Evolutionary conservation across 768 basidiomycete genomes (phyloP).

Genomic region (Neoboletus subvelutipes): DNA sequence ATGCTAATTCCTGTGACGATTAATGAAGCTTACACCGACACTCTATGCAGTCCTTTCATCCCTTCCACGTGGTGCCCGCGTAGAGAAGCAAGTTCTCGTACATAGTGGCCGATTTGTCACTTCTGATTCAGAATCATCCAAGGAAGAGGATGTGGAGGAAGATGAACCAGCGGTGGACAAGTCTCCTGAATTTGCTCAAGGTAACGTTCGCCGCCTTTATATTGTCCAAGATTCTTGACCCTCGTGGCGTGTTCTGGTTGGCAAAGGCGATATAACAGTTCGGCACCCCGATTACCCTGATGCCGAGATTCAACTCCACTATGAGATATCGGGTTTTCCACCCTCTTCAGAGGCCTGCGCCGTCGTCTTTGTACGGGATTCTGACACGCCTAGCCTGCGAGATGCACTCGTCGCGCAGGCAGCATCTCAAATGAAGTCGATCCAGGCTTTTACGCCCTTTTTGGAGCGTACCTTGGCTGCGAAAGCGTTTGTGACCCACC

Average conservation of each 20-base stretch:
- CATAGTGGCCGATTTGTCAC: slow-evolving; percentile 63
- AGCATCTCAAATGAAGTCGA: slow-evolving; percentile 13
- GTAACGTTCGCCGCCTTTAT: slow-evolving; percentile 28
- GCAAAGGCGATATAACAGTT: slow-evolving; percentile 15
- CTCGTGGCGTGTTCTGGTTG: background rate
- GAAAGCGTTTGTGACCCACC: slow-evolving; percentile 26
- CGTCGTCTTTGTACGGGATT: slow-evolving; percentile 44
- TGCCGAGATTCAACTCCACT: slow-evolving; percentile 32
- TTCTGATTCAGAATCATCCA: slow-evolving; percentile 24
- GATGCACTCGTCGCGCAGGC: slow-evolving; percentile 12
- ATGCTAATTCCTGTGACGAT: slow-evolving; percentile 1
- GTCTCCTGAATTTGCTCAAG: slow-evolving; percentile 40
- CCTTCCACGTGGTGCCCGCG: slow-evolving; percentile 67
- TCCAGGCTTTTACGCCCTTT: slow-evolving; percentile 21
- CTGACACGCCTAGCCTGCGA: background rate
- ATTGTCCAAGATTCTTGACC: background rate
- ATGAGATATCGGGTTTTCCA: slow-evolving; percentile 50
- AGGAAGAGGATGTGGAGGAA: slow-evolving; percentile 38
- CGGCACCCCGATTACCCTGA: slow-evolving; percentile 5
- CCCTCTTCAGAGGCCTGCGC: slow-evolving; percentile 41
- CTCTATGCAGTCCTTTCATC: slow-evolving; percentile 62
- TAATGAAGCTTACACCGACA: slow-evolving; percentile 34
- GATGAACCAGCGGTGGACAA: slow-evolving; percentile 35
- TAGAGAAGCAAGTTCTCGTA: slow-evolving; percentile 75
- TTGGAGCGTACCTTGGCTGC: slow-evolving; percentile 21